Base-by-base conservation (phyloP, 2,329 filamentous ascomycete species). In the Colletotrichum caudatum region DNA sequence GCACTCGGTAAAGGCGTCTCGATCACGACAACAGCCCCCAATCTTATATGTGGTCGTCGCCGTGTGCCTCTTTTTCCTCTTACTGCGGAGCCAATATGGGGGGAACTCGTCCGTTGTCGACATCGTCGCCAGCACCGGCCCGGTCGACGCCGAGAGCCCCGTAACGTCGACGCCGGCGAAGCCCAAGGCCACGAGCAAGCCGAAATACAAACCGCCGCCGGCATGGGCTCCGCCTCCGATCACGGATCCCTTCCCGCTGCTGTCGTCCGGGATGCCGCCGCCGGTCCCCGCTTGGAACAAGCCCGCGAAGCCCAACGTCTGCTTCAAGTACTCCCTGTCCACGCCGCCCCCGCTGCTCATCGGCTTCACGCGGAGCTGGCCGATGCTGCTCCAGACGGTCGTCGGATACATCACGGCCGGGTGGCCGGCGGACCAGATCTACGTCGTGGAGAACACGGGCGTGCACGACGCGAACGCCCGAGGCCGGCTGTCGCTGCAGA, bases 371-470 rank as follows among this genome's bases (percentile, higher is more conserved):
- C 81, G 87, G 44, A 85, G 85, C 69, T 89, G 85, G 84, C 83
- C 84, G 3, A 79, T 90, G 71, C 81, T 90, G 5, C 82, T 88
- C 37, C 88, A 90, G 77, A 81, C 84, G 1, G 84, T 90, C 0
- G 82, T 88, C 12, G 85, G 82, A 6, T 90, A 90, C 77, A 85
- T 90, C 73, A 86, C 87, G 1, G 86, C 87, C 2, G 88, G 88
- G 57, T 90, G 88, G 88, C 89, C 88, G 1, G 78, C 86, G 0
- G 81, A 82, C 39, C 84, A 90, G 73, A 89, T 90, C 69, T 87
- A 87, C 71, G 84, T 90, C 1, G 79, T 90, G 29, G 88, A 90
- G 75, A 90, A 90, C 78, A 90, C 85, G 2, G 88, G 88, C 9
- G 84, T 85, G 18, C 86, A 88, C 74, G 80, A 86, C 66, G 83